Base-by-base conservation (phyloP, 2,329 filamentous ascomycete species). In the Teratosphaeria epicoccoides region DNA sequence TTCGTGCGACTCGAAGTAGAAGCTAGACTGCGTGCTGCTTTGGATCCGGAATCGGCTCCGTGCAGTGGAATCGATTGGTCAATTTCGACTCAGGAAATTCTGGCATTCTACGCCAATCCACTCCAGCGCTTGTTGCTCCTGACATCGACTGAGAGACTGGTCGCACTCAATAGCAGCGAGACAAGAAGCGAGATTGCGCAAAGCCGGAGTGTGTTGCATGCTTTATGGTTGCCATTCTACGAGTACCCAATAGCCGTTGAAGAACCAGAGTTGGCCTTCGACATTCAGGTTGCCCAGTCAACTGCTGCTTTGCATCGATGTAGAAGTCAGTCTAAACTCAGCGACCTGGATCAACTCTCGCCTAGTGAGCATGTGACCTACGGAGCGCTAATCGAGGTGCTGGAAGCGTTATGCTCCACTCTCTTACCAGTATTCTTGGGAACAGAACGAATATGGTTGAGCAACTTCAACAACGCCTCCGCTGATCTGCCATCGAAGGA, bases 171-270 rank as follows among this genome's bases (percentile, higher is more conserved):
- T 11, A 24, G 11, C 11, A 46, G 44, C n/a, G 23, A 47, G 14
- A 54, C 70, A n/a, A 22, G 47, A 12, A 40, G 6, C 28, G 46
- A 26, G 28, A 23, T 58, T 11, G 20, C 24, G 20, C 23, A 46
- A 23, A 49, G 58, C 9, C 65, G 73, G 22, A 63, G 66, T 1
- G 61, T 70, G 43, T 72, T 68, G 24, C 74, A 76, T 55, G 64
- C 67, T 54, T 70, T 74, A 48, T 60, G 75, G 47, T 66, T 77
- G 7, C 68, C 70, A 2, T 76, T 69, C 54, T 61, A 76, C 24
- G 67, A 74, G 54, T 77, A 76, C 53, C 74, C 74, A 50, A 23
- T 33, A n/a, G n/a, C 12, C 9, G 9, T 33, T 3, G 52, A 51
- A 1, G 56, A 57, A 14, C 40, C 57, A 6, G 37, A 56, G 5